Percentiles rank a stretch among this genome's conserved stretches.
phyloP scores from a whole-genome alignment of 257 asterid genomes.

The Handroanthus guayacan region DNA sequence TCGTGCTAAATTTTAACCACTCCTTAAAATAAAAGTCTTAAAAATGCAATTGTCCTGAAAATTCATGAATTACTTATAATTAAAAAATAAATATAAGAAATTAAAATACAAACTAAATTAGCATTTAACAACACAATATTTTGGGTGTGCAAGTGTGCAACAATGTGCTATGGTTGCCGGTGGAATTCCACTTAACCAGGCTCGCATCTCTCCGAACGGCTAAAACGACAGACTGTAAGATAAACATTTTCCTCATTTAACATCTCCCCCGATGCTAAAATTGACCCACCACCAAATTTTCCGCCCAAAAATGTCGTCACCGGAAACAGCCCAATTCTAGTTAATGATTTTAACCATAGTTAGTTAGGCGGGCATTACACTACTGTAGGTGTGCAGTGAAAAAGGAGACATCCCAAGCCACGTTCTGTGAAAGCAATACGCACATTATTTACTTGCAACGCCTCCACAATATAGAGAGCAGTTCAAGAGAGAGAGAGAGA shows the following conservation, averaged over 20 bases:
- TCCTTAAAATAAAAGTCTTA: too few species aligned
- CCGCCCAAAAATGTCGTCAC: constrained; percentile 37
- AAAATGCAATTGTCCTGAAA: too few species aligned
- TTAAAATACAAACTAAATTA: too few species aligned
- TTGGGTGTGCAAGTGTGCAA: too few species aligned
- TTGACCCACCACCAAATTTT: constrained; percentile 34
- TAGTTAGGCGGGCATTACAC: constrained; percentile 35
- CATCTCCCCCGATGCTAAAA: background rate
- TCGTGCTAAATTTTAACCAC: too few species aligned
- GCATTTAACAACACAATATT: too few species aligned
- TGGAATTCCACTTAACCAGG: too few species aligned
- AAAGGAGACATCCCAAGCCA: constrained; percentile 63
- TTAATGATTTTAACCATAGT: constrained; percentile 35
- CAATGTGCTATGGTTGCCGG: too few species aligned
- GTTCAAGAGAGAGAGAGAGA: background rate
- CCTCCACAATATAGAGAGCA: background rate
- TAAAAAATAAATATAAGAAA: too few species aligned
- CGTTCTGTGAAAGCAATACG: constrained; percentile 41
- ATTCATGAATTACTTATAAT: too few species aligned
- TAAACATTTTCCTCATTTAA: background rate
- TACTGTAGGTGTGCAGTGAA: constrained; percentile 56
- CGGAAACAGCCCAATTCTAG: constrained; percentile 33
- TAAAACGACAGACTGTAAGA: background rate
- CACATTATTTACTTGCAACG: constrained; percentile 12
- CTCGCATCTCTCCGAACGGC: too few species aligned